These are phyloP conservation scores for Brettanomyces anomalus DNA, from an alignment of 805 yeast species.

Conservation along the genomic window DNA sequence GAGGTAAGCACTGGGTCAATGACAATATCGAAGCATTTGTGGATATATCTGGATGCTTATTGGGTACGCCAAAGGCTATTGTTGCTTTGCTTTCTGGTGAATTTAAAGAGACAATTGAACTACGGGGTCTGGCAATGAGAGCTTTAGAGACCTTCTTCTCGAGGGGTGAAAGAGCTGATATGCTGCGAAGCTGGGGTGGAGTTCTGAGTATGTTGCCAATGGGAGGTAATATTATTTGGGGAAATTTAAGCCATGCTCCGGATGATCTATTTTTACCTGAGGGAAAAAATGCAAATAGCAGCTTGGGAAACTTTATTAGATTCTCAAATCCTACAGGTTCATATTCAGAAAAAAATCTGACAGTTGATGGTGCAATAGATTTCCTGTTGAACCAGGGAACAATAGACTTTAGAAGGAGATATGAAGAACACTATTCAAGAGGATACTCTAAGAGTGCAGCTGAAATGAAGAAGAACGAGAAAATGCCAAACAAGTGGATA, in stretches of 20 bases:
- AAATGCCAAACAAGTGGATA: conserved; percentile 78
- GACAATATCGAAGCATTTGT: conserved; percentile 72
- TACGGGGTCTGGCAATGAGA: conserved; percentile 85
- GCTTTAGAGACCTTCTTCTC: conserved; percentile 93
- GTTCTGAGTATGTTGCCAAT: conserved; percentile 93
- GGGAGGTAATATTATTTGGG: conserved; percentile 92
- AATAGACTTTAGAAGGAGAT: conserved; percentile 62
- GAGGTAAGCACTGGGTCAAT: conserved; percentile 86
- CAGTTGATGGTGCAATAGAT: conserved; percentile 62
- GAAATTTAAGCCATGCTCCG: conserved; percentile 56
- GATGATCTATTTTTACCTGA: conserved; percentile 39
- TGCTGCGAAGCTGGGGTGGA: conserved; percentile 88
- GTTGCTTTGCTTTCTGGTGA: conserved; percentile 94
- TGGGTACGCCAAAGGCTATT: conserved; percentile 93
- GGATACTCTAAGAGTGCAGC: conserved; percentile 57
- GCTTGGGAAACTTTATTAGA: conserved; percentile 69
- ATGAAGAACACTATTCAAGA: conserved; percentile 62
- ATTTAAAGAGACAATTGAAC: conserved; percentile 94
- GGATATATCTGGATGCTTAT: conserved; percentile 80
- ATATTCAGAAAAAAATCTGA: conserved; percentile 42
- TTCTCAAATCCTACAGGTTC: conserved; percentile 40
- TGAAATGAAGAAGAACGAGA: conserved; percentile 57
- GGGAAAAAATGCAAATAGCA: conserved; percentile 15
- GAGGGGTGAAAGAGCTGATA: conserved; percentile 76
- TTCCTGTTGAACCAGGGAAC: conserved; percentile 60